Evolutionary conservation across 495 filamentous ascomycete species (phyloP).

Genomic region (Annulohypoxylon maeteangense): DNA sequence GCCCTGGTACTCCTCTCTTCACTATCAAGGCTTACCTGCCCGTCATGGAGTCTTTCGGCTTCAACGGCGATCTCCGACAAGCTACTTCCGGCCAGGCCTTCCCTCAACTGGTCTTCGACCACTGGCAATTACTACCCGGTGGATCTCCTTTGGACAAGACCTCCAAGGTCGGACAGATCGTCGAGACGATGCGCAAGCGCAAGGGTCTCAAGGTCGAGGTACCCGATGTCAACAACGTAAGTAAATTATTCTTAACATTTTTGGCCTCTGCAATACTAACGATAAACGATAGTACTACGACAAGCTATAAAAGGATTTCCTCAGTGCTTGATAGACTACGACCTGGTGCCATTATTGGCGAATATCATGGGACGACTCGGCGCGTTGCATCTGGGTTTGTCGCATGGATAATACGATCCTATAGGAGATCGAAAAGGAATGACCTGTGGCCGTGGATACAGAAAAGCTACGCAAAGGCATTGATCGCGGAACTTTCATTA

Average conservation of each 20-base stretch:
- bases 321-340: constrained; percentile 52
- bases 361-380: constrained; percentile 48
- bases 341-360: constrained; percentile 50
- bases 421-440: constrained; percentile 43
- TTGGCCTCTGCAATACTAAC: constrained; percentile 60
- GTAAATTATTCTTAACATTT: constrained; percentile 52
- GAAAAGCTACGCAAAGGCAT: constrained; percentile 47
- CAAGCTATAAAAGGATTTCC: constrained; percentile 80
- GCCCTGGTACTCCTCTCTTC: constrained; percentile 98
- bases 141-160: constrained; percentile 89
- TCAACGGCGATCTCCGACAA: constrained; percentile 95
- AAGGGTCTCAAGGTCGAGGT: constrained; percentile 98
- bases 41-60: constrained; percentile 99
- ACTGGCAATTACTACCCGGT: constrained; percentile 95
- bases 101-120: constrained; percentile 98
- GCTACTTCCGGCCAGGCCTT: constrained; percentile 97
- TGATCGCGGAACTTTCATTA: constrained; percentile 44
- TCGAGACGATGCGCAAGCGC: constrained; percentile 92
- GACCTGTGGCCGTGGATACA: constrained; percentile 47
- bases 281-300: constrained; percentile 84
- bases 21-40: constrained; percentile 99
- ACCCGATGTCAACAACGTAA: constrained; percentile 92
- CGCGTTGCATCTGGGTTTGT: constrained; percentile 30
- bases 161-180: constrained; percentile 85
- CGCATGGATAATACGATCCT: constrained; percentile 42